phyloP scores from a whole-genome alignment of 2,329 filamentous ascomycete genomes.

The Colletotrichum musicola region DNA sequence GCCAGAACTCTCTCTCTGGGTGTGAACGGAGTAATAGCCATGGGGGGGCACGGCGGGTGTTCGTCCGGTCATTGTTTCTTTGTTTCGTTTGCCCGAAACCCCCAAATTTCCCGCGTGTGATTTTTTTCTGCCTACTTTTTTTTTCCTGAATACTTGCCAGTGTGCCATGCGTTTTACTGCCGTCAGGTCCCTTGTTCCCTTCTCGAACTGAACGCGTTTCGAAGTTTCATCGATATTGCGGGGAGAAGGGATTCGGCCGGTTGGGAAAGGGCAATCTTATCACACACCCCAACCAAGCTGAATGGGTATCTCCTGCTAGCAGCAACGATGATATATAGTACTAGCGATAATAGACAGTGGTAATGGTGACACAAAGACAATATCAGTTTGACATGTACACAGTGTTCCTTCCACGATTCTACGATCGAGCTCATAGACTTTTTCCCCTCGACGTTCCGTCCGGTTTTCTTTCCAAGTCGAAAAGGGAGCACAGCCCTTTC shows the following conservation, averaged over 20 bases:
- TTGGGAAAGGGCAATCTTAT: no score
- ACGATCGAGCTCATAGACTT: background rate
- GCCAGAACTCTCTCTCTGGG: background rate
- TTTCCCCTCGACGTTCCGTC: background rate
- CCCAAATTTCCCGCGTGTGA: constrained; percentile 5
- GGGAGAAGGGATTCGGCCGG: background rate
- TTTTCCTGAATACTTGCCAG: background rate
- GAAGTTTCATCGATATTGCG: constrained; percentile 22
- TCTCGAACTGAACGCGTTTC: constrained; percentile 11
- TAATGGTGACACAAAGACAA: no score
- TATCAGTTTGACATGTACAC: constrained; percentile 12
- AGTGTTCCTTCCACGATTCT: background rate
- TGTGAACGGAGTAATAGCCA: background rate
- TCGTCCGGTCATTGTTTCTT: constrained; percentile 13
- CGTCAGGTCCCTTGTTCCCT: background rate
- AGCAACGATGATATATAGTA: no score
- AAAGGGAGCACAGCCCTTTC: background rate
- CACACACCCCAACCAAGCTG: no score
- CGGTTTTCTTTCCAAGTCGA: background rate
- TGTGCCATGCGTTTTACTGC: constrained; percentile 10
- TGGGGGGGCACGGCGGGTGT: background rate
- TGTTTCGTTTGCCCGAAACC: background rate
- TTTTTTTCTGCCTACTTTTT: background rate
- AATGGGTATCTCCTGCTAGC: background rate
- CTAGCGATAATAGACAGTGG: no score